phyloP scores from a whole-genome alignment of 805 yeast species.

The Zygotorulaspora chibaensis region DNA sequence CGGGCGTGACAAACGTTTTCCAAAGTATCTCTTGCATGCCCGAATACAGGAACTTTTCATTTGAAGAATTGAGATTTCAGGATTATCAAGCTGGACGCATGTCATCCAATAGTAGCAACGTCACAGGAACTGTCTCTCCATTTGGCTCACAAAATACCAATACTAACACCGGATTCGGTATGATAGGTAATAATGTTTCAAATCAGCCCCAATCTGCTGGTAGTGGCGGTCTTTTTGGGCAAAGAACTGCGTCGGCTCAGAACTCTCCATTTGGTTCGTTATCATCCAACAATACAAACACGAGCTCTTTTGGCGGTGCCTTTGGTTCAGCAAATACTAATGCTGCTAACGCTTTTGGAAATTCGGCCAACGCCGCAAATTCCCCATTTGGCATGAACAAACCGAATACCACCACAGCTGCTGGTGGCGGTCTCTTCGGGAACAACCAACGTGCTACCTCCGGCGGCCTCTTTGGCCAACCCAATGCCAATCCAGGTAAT shows the following conservation, averaged over 20 bases:
- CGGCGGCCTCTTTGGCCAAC: constrained; percentile 30
- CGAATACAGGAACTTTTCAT: constrained; percentile 73
- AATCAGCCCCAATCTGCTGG: constrained; percentile 19
- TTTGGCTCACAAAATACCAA: constrained; percentile 32
- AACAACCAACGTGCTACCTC: constrained; percentile 14
- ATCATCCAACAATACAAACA: constrained; percentile 12
- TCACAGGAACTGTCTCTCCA: constrained; percentile 34
- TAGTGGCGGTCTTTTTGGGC: constrained; percentile 28
- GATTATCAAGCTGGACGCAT: constrained; percentile 70
- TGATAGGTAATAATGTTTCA: constrained; percentile 18
- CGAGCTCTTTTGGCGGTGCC: constrained; percentile 25
- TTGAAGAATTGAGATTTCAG: constrained; percentile 83
- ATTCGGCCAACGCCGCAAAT: constrained; percentile 25
- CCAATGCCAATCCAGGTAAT: constrained; percentile 14
- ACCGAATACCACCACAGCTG: constrained; percentile 13
- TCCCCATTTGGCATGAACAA: constrained; percentile 41
- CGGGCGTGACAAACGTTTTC: constrained; percentile 53
- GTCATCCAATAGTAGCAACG: constrained; percentile 20
- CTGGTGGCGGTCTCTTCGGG: constrained; percentile 32
- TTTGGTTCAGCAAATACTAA: constrained; percentile 28
- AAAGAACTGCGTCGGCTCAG: constrained; percentile 19
- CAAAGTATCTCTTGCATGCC: constrained; percentile 87
- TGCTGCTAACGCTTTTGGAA: constrained; percentile 33
- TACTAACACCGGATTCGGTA: constrained; percentile 20
- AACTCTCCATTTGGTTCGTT: constrained; percentile 27